Evolutionary conservation across 2,329 filamentous ascomycete species (phyloP), one percentile per base, ranked within the genome.

Genomic region (Verticillium zaregamsianum): DNA sequence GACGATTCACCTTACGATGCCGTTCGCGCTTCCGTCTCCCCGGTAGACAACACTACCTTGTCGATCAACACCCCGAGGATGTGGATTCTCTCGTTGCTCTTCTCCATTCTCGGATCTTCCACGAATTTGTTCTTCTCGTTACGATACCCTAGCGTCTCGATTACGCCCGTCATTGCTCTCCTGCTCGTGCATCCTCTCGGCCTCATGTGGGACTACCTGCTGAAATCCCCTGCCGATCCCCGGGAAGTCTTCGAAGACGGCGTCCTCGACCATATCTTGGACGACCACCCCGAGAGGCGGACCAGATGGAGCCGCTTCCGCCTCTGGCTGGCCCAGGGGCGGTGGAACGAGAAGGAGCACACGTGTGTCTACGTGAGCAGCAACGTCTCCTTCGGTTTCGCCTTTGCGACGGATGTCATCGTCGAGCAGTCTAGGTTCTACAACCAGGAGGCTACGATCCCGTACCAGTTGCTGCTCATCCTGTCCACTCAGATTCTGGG

Each of bases 361-460:
- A 91, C 89, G 52, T 95, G 91, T 71, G 91, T 95, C 59, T 95
- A 95, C 68, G 92, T 95, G 68, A 92, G 90, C 79, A 94, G 91
- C 76, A 95, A 95, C 71, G 91, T 95, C 52, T 92, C 91, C 23
- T 95, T 95, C 72, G 92, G 91, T 2, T 95, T 95, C 75, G 91
- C 92, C 31, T 95, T 95, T 75, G 91, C 91, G 8, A 95, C 92
- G 32, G 91, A 95, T 77, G 90, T 95, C 63, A 95, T 96, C 67
- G 91, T 96, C 59, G 92, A 96, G 73, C 92, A 96, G 77, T 92
- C 91, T 31, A 87, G 91, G 64, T 96, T 96, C 74, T 96, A 96
- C 76, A 88, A 92, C 60, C 92, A 96, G 73, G 85, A 93, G 55
- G 88, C 90, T 9, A 84, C 86, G 37, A 87, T 96, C 55, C 72